Conservation (phyloP, 2,329 filamentous ascomycete species). For the Calcarisporium arbuscula region DNA sequence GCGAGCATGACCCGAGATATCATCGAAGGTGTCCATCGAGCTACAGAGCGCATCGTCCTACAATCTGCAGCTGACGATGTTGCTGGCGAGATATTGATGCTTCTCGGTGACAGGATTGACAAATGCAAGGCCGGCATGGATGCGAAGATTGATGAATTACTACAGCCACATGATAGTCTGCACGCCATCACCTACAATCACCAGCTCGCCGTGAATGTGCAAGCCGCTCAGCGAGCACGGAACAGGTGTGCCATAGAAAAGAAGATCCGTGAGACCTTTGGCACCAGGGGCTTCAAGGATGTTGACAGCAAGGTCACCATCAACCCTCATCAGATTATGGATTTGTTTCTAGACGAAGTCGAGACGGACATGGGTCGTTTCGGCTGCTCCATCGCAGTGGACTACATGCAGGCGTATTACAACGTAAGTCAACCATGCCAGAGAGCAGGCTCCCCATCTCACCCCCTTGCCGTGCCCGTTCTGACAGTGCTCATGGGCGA, state of each 20-base stretch:
- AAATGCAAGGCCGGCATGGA: conserved; percentile 27
- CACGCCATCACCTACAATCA: conserved; percentile 49
- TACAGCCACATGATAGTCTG: conserved; percentile 34
- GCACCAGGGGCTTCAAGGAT: conserved; percentile 12
- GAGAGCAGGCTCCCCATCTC: too few species aligned
- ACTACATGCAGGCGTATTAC: conserved; percentile 32
- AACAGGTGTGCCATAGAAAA: conserved; percentile 9
- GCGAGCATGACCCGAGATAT: conserved; percentile 40
- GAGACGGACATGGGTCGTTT: conserved; percentile 25
- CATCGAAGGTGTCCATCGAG: conserved; percentile 39
- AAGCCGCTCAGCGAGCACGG: conserved; percentile 18
- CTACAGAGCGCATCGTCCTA: conserved; percentile 38
- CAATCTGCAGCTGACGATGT: conserved; percentile 33
- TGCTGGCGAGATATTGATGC: conserved; percentile 30
- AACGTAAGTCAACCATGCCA: too few species aligned
- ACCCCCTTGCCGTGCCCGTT: conserved; percentile 6
- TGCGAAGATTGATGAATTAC: conserved; percentile 36
- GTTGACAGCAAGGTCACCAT: conserved; percentile 11
- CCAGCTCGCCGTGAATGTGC: conserved; percentile 34
- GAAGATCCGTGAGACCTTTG: conserved; percentile 12
- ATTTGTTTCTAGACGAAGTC: conserved; percentile 12
- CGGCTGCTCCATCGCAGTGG: conserved; percentile 23
- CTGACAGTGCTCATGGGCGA: conserved; percentile 6
- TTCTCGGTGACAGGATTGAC: conserved; percentile 25
- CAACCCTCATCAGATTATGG: conserved; percentile 16